Percentiles rank a stretch among this genome's conserved stretches.
Evolutionary conservation across 23 red algal species (phyloP).

Genomic region (Cyanidioschyzon merolae): DNA sequence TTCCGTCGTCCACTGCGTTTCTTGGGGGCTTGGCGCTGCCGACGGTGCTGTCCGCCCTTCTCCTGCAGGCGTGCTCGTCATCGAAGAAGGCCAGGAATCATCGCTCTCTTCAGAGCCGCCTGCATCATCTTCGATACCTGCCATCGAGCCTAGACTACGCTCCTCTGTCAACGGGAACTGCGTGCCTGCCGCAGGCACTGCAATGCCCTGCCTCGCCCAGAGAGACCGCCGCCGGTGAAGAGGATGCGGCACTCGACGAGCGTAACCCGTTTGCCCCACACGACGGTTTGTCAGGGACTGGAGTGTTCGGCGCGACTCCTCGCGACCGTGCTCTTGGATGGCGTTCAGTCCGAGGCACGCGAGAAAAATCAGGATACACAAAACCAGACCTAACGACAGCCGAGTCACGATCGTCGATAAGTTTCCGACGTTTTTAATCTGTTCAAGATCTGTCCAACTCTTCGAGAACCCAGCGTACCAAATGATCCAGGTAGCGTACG

Average conservation of each 20-base stretch:
- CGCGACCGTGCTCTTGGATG: not conserved
- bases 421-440: not conserved
- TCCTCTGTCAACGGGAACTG: not conserved
- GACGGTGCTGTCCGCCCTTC: no score
- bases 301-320: not conserved
- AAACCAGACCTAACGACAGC: not conserved
- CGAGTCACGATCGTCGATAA: not conserved
- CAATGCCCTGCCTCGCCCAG: not conserved
- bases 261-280: not conserved
- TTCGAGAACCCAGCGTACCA: not conserved
- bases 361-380: not conserved
- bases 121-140: not conserved
- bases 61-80: no score
- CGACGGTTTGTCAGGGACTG: not conserved
- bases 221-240: no score
- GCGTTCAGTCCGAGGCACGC: not conserved
- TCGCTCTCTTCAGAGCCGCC: not conserved
- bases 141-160: not conserved
- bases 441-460: not conserved
- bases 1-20: not conserved
- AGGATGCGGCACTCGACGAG: not conserved
- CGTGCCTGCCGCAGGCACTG: not conserved
- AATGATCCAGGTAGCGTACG: not conserved
- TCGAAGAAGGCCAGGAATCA: not conserved
- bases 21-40: not conserved